Percentiles rank a stretch among this genome's conserved stretches.
Conservation (phyloP, 2,329 filamentous ascomycete genomes). For the Blastomyces parvus region DNA sequence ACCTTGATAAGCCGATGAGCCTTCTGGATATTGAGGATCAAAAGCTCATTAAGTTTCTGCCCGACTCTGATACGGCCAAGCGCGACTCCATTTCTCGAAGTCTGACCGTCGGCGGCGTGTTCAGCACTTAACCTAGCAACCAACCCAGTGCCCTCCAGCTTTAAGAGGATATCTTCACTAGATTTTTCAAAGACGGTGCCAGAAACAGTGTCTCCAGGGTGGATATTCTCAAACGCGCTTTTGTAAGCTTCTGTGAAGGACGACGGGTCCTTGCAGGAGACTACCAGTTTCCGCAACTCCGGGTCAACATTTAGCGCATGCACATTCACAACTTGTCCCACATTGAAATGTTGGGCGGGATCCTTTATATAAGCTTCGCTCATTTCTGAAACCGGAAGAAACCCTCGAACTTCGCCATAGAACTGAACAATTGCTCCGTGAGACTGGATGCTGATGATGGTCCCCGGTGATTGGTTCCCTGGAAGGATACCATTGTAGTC, state of each 20-base stretch:
- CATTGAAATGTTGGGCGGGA: slow-evolving; percentile 76
- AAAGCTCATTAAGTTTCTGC: slow-evolving; percentile 69
- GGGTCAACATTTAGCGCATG: slow-evolving; percentile 74
- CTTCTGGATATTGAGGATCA: slow-evolving; percentile 78
- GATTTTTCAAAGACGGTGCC: slow-evolving; percentile 76
- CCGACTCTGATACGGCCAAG: slow-evolving; percentile 76
- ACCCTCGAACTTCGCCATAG: slow-evolving; percentile 73
- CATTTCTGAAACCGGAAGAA: slow-evolving; percentile 92
- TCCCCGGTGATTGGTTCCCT: slow-evolving; percentile 73
- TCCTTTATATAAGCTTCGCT: slow-evolving; percentile 92
- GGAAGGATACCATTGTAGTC: slow-evolving; percentile 63
- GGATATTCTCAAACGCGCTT: slow-evolving; percentile 60
- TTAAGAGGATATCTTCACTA: slow-evolving; percentile 64
- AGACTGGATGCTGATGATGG: slow-evolving; percentile 68
- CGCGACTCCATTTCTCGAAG: slow-evolving; percentile 64
- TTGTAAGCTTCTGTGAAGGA: slow-evolving; percentile 69
- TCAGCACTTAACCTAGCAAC: slow-evolving; percentile 67
- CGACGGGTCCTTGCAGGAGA: slow-evolving; percentile 86
- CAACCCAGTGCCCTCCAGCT: slow-evolving; percentile 62
- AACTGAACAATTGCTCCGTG: slow-evolving; percentile 87
- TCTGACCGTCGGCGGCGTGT: slow-evolving; percentile 77
- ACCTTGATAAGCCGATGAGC: slow-evolving; percentile 65
- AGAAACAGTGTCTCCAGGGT: slow-evolving; percentile 63
- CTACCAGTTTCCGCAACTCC: slow-evolving; percentile 60
- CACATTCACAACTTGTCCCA: slow-evolving; percentile 84